Conservation (phyloP, 1,284 basidiomycete species). For the Sanghuangporus weigelae region DNA sequence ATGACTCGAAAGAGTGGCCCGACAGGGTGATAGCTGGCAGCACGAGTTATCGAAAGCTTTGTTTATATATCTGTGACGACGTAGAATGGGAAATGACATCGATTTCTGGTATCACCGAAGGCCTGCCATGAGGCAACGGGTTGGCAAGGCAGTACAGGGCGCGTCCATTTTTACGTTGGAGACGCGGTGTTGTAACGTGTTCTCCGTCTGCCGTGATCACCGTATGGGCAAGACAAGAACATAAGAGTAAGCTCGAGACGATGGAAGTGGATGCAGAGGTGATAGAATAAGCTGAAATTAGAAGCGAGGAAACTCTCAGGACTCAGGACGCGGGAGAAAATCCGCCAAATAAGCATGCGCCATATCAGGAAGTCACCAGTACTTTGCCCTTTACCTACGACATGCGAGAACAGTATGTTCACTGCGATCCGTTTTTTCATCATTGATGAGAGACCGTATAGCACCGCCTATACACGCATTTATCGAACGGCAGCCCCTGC, state of each 20-base stretch:
- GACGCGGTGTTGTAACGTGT: neutral
- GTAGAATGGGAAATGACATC: neutral
- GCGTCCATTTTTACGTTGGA: neutral
- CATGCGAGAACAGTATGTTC: no score
- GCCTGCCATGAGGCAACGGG: neutral
- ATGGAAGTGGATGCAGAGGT: no score
- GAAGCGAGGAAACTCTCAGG: no score
- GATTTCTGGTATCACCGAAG: neutral
- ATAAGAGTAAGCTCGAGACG: neutral
- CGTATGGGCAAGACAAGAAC: neutral
- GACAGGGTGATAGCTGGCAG: neutral
- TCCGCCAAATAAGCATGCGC: no score
- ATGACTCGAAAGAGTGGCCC: neutral
- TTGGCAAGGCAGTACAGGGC: conserved; percentile 1
- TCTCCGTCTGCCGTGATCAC: neutral
- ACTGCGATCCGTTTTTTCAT: no score
- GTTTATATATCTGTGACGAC: neutral
- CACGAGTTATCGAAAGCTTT: neutral
- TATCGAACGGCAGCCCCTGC: no score
- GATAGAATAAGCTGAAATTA: no score
- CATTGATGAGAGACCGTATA: no score
- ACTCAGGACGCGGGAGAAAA: no score
- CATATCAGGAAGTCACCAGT: no score
- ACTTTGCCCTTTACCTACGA: no score
- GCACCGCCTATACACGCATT: no score